Base-by-base conservation (phyloP, 345 rosid species). In the Gossypium mustelinum region DNA sequence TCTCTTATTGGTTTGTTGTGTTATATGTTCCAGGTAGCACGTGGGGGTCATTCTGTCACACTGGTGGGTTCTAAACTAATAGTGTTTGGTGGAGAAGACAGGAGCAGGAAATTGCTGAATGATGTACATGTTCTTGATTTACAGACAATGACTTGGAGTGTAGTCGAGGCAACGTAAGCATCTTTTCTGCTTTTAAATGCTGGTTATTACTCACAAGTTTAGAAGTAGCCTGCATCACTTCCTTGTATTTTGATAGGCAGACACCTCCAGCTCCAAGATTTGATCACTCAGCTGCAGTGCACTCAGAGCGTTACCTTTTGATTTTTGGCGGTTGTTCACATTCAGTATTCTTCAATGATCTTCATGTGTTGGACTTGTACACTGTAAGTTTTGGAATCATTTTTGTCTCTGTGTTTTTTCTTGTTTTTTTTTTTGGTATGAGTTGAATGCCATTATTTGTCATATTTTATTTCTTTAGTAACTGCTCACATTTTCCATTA, bases 261-360 rank as follows among this genome's bases (percentile, higher is more conserved):
- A 87, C 88, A 73, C 81, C 93, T 85, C 99, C 99, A 77, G 90
- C 92, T 85, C 93, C 98, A 44, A 90, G 98, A 86, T 95, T 90
- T 85, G 99, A 95, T 78, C 99, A 95, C 87, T 83, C 92, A 79
- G 91, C 99, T 84, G 87, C 97, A 43, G 76, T 90, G 60, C 87
- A 90, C 75, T 84, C 88, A 2, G 87, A 86, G 12, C 91, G 86
- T 57, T 95, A 95, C 85, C 96, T 95, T 78, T 52, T 95, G 67
- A 82, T 95, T 72, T 95, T 95, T 74, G 97, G 99, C 61, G 99
- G 99, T 59, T 93, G 98, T 81, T 95, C 99, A 67, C 96, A 95
- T 86, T 95, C 99, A 1, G 72, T 91, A 70, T 95, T 95, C 85
- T 95, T 88, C 83, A 88, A 51, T 79, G 99, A 95, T 88, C 98